These are phyloP conservation scores for Hygrophila difformis DNA, from an alignment of 257 asterid species.

Conservation along the genomic window DNA sequence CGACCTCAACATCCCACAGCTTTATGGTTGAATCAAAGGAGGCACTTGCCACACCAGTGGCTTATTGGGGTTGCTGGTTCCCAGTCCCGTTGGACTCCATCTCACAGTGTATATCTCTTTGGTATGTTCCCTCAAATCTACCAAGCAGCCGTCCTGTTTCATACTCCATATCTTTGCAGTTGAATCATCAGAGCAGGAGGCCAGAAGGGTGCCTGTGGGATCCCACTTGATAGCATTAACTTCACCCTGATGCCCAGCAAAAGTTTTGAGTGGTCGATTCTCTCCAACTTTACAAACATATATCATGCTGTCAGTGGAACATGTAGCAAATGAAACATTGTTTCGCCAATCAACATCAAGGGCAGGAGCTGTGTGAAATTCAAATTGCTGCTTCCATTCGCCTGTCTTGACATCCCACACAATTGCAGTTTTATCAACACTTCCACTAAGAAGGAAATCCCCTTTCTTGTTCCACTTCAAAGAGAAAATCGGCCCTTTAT, in stretches of 20 bases:
- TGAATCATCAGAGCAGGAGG: conserved; percentile 95
- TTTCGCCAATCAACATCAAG: conserved; percentile 98
- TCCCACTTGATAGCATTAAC: too few species aligned
- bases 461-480: conserved; percentile 99
- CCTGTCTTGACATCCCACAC: conserved; percentile 95
- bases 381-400: conserved; percentile 91
- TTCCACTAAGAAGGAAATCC: too few species aligned
- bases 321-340: conserved; percentile 79
- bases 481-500: conserved; percentile 93
- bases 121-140: conserved; percentile 72
- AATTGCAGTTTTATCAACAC: conserved; percentile 94
- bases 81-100: conserved; percentile 76
- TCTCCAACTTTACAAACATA: conserved; percentile 93
- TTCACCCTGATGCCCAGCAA: conserved; percentile 89
- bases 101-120: conserved; percentile 91
- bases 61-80: conserved; percentile 77
- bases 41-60: conserved; percentile 77
- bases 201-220: conserved; percentile 79
- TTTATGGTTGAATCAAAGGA: too few species aligned
- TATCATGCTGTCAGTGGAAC: too few species aligned
- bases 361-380: conserved; percentile 89
- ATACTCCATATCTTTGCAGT: conserved; percentile 94
- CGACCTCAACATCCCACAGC: conserved; percentile 54
- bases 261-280: conserved; percentile 64
- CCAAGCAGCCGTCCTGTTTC: conserved; percentile 71